Conservation (phyloP, 2,329 filamentous ascomycete species). For the Verticillium albo-atrum region DNA sequence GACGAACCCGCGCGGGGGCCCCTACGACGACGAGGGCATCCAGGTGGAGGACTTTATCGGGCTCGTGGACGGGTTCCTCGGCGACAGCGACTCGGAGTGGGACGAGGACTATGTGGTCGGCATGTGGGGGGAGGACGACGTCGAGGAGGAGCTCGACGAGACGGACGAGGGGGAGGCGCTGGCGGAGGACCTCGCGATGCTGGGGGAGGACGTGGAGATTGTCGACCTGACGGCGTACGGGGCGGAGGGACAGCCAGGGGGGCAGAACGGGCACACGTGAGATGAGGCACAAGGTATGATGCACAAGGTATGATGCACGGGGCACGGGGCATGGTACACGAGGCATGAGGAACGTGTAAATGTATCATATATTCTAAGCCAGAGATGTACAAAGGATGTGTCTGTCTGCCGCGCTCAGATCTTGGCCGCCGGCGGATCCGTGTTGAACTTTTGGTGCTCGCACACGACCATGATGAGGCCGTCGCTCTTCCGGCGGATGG, state of each 20-base stretch:
- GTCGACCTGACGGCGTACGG: conserved; percentile 3
- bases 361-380: too few relatives aligned
- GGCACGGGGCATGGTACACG: too few relatives aligned
- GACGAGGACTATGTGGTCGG: conserved; percentile 16
- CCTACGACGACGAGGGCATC: conserved; percentile 10
- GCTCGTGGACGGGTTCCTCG: conserved; percentile 15
- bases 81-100: conserved; percentile 16
- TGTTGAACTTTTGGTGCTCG: conserved; percentile 63
- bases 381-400: background rate
- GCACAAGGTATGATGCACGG: too few relatives aligned
- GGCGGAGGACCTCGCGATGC: conserved; percentile 13
- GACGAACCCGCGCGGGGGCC: conserved; percentile 23
- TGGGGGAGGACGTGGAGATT: conserved; percentile 7
- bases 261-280: background rate
- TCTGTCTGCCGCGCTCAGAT: conserved; percentile 6
- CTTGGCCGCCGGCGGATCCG: conserved; percentile 38
- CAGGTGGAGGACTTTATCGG: conserved; percentile 13
- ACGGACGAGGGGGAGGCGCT: conserved; percentile 19
- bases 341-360: too few relatives aligned
- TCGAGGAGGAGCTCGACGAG: conserved; percentile 19
- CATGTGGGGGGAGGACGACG: conserved; percentile 21
- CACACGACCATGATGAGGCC: conserved; percentile 51
- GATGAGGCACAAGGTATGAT: too few relatives aligned
- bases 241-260: background rate
- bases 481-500: conserved; percentile 48